Conservation (phyloP, 192 early-diverging fungal species). For the Rhizoclosmatium globosum region DNA sequence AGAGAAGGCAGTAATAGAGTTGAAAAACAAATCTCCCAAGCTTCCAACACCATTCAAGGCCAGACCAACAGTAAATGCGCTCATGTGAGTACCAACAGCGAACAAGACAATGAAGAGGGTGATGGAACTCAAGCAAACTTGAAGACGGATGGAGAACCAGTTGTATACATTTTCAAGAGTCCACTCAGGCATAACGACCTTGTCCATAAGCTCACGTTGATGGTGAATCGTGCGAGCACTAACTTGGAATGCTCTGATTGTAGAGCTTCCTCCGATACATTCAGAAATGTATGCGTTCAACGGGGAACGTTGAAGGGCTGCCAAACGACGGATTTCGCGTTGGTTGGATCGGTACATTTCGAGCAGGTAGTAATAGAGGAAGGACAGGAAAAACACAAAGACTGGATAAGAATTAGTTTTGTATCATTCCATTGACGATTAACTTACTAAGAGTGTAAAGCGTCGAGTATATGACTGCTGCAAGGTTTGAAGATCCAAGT, state of each 20-base stretch:
- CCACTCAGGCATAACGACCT: slow-evolving; percentile 20
- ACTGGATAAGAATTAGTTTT: neutral
- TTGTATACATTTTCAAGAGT: slow-evolving; percentile 20
- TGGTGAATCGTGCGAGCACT: slow-evolving; percentile 31
- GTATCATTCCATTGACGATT: too few species aligned
- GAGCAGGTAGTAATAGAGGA: slow-evolving; percentile 45
- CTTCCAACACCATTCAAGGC: too few species aligned
- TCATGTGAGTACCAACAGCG: too few species aligned
- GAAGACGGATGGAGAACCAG: slow-evolving; percentile 21
- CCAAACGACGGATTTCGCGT: slow-evolving; percentile 70
- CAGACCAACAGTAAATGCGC: too few species aligned
- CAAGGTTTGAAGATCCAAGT: neutral
- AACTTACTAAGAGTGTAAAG: neutral
- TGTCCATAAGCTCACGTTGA: neutral
- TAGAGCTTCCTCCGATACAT: slow-evolving; percentile 68
- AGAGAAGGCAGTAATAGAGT: too few species aligned
- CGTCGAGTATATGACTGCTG: neutral
- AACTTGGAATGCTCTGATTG: slow-evolving; percentile 73
- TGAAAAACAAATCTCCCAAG: too few species aligned
- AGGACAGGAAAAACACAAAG: slow-evolving; percentile 26
- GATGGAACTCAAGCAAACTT: neutral
- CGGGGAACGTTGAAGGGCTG: slow-evolving; percentile 75
- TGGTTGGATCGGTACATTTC: slow-evolving; percentile 45
- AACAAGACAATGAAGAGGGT: too few species aligned
- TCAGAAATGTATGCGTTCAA: slow-evolving; percentile 72